These are phyloP conservation scores for Hyaloscypha variabilis DNA, from an alignment of 495 filamentous ascomycete genomes.

Conservation along the genomic window DNA sequence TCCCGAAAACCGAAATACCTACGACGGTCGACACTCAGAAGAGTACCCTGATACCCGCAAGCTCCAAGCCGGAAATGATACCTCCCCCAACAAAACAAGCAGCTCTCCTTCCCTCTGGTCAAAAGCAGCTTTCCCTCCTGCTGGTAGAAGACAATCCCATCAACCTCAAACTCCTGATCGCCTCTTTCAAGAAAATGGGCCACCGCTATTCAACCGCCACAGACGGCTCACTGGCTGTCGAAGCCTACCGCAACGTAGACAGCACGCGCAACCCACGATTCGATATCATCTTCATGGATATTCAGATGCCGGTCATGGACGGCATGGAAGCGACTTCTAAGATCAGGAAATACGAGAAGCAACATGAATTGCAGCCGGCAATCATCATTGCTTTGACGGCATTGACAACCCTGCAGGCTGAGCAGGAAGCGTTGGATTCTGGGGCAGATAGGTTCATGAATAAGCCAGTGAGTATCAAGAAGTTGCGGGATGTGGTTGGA, in stretches of 20 bases:
- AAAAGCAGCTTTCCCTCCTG: constrained; percentile 9
- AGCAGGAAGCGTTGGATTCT: constrained; percentile 61
- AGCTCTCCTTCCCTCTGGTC: neutral
- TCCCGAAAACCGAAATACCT: neutral
- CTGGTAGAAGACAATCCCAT: constrained; percentile 24
- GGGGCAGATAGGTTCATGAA: constrained; percentile 69
- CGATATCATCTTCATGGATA: constrained; percentile 61
- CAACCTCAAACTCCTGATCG: constrained; percentile 26
- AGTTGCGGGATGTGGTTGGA: constrained; percentile 7
- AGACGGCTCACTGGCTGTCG: constrained; percentile 44
- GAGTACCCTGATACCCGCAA: neutral
- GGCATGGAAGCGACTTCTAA: constrained; percentile 55
- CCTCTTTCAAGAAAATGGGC: constrained; percentile 27
- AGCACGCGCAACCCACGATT: constrained; percentile 27
- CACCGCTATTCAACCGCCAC: constrained; percentile 37
- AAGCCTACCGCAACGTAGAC: constrained; percentile 22
- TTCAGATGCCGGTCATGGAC: constrained; percentile 68
- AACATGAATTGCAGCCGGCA: constrained; percentile 35
- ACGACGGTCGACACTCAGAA: neutral
- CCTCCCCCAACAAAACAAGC: neutral
- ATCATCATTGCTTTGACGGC: constrained; percentile 71
- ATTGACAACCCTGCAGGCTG: constrained; percentile 58
- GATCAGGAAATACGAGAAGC: constrained; percentile 53
- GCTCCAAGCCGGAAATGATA: neutral
- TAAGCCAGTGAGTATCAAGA: constrained; percentile 57